Base-by-base conservation (phyloP, 345 rosid genomes). In the Moricandia arvensis region DNA sequence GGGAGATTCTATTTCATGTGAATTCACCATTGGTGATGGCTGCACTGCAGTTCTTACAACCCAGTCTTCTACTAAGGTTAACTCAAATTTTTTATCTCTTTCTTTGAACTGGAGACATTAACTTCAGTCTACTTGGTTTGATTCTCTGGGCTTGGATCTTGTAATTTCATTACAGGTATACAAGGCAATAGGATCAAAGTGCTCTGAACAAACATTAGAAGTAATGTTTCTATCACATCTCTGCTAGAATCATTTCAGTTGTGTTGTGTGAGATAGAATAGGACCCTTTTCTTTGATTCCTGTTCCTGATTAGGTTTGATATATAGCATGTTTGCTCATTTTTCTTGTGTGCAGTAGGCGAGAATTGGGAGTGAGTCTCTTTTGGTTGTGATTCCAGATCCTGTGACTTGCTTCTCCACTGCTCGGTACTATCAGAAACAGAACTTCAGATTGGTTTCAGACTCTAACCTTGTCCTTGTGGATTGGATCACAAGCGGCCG, bases 401-500 rank as follows among this genome's bases (percentile, higher is more conserved):
- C 96, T 15, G 96, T 95, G 62, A 92, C 99, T 6, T 95, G 97
- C 72, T 92, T 92, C 85, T 88, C 97, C 66, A 87, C 90, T 1
- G 91, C 97, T 3, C 89, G 93, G 67, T 95, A 90, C 80, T 86
- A 76, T 73, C 97, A 95, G 83, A 89, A 95, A 76, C 97, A 95
- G 82, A 78, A 84, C 27, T 95, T 95, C 72, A 85, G 83, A 77
- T 81, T 90, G 69, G 71, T 62, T 73, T 76, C 88, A 1, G 90
- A 87, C 75, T 89, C 97, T 5, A 92, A 75, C 77, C 84, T 95
- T 64, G 86, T 92, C 30, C 67, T 92, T 73, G 96, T 95, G 12
- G 97, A 95, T 80, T 95, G 97, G 97, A 85, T 92, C 76, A 95
- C 99, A 33, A 92, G 97, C 49, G 99, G 97, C 5, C 97, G 93